Percentiles rank a stretch among this genome's conserved stretches.
Conservation (phyloP, 169 alveolate species). For the Plasmodium inui region DNA sequence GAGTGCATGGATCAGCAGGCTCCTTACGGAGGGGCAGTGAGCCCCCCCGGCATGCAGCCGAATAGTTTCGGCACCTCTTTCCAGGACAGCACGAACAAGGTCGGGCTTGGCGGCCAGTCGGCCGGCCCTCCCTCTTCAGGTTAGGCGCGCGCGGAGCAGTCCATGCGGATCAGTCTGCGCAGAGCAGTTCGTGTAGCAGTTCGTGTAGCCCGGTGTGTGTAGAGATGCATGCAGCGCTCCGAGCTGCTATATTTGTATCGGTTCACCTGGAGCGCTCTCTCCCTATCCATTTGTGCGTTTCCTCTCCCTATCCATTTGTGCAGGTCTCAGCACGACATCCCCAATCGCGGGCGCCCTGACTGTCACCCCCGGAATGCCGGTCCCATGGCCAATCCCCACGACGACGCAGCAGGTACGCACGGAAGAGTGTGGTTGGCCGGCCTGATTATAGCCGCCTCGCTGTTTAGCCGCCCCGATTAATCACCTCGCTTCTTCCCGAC, state of each 20-base stretch:
- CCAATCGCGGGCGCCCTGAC: constrained; percentile 90
- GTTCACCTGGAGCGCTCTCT: neutral
- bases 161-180: too few species aligned
- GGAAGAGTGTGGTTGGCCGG: constrained; percentile 25
- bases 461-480: neutral
- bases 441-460: too few species aligned
- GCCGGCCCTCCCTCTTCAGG: constrained; percentile 1
- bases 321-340: constrained; percentile 81
- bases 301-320: too few species aligned
- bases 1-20: constrained; percentile 26
- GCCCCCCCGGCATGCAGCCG: constrained; percentile 6
- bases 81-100: neutral
- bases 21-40: neutral
- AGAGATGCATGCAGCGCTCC: neutral
- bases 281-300: too few species aligned
- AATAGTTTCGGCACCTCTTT: constrained; percentile 5
- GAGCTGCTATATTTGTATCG: neutral
- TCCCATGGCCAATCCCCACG: constrained; percentile 93
- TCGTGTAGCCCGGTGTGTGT: neutral
- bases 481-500: neutral
- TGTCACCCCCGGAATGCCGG: constrained; percentile 91
- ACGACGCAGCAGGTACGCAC: constrained; percentile 88
- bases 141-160: neutral
- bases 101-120: neutral
- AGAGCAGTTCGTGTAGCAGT: too few species aligned